A percentile compares a stretch with the other conserved stretches of the same genome.
Conservation (phyloP, 1,284 basidiomycete species). For the Apiotrichum montevideense region DNA sequence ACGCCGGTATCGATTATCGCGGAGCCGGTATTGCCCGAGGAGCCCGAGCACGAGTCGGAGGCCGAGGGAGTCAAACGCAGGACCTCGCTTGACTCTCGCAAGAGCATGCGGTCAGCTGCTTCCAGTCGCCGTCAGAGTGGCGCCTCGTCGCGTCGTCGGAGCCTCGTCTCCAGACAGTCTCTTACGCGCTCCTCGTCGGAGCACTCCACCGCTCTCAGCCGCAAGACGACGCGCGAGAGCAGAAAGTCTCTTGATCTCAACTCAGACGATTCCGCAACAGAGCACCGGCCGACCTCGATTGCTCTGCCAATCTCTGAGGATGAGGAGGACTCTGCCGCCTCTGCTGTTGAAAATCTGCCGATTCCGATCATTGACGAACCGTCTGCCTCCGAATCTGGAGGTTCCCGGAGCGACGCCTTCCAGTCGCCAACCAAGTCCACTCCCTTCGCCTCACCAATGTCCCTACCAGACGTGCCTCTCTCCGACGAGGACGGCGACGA, state of each 20-base stretch:
- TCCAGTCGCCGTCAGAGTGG: background rate
- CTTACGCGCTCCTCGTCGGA: background rate
- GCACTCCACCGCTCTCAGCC: background rate
- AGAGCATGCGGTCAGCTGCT: background rate
- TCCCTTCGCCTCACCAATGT: background rate
- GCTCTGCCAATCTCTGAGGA: no score
- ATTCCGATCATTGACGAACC: no score
- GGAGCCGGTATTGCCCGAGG: background rate
- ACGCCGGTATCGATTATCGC: background rate
- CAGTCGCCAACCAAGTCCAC: background rate
- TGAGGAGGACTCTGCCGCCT: no score
- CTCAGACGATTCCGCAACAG: background rate
- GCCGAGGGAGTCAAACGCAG: background rate
- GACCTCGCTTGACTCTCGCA: background rate
- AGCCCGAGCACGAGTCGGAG: slow-evolving; percentile 1
- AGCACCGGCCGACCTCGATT: no score
- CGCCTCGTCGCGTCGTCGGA: background rate
- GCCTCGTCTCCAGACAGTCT: background rate
- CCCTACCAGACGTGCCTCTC: background rate
- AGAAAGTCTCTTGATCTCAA: background rate
- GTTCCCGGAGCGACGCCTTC: background rate
- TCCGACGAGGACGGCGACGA: slow-evolving; percentile 3
- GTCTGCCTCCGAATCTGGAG: background rate
- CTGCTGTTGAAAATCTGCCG: no score
- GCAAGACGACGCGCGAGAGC: background rate